Evolutionary conservation across 257 asterid genomes (phyloP), one percentile per base, ranked within the genome.

Genomic region (Solanum dulcamara): DNA sequence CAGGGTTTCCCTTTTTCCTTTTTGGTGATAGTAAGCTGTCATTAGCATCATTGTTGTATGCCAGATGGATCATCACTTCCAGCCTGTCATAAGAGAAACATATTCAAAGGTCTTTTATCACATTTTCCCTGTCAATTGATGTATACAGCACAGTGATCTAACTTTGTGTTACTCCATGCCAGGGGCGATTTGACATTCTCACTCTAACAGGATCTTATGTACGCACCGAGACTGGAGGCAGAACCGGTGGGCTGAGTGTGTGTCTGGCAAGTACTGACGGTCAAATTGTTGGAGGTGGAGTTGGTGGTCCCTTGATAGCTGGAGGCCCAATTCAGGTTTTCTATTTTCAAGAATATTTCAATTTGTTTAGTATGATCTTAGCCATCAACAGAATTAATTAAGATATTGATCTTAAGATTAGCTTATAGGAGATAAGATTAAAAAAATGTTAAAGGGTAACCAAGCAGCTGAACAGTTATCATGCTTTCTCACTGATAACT

Each of bases 211-310:
- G 95, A 87, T 92, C 95, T 70, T 92, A 86, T 80, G 89, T 92
- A 24, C 92, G 90, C 66, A 88, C 92, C 82, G 94, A 88, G 68
- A 84, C 5, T 81, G 95, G 95, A 77, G 94, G 91, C 35, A 89
- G 88, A 89, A 86, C 90, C 6, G 95, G 95, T 18, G 94, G 95
- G 42, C 88, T 92, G 55, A 89, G 93, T 86, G 91, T 92, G 48
- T 91, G 94, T 87, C 87, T 92, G 75, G 90, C 94, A 38, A 87
- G 91, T 83, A 80, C 87, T 83, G 93, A 91, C 83, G 95, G 95
- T n/a, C 94, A 90, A 89, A 92, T 92, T 80, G 86, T 92, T 85
- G 95, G 95, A 53, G 95, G 95, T 35, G 93, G 95, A 53, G 89
- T 92, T n/a, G 94, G 91, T 42, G 95, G 94, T 68, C 94, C 95